A percentile compares a stretch with the other conserved stretches of the same genome.
phyloP scores from a whole-genome alignment of 306 rosid species.

The Adenanthera pavonina region DNA sequence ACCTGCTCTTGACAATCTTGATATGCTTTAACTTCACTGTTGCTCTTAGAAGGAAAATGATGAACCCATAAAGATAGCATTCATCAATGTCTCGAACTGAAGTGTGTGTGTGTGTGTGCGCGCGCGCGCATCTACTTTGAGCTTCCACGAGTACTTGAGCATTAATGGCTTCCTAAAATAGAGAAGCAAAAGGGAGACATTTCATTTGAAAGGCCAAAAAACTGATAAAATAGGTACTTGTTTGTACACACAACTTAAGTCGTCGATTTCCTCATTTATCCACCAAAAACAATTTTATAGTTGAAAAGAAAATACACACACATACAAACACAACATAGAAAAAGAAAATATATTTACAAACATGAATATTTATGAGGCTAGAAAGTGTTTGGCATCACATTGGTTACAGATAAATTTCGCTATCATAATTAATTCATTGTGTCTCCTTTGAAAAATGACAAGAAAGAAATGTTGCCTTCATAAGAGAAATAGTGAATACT shows the following conservation, averaged over 20 bases:
- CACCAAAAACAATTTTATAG: background rate
- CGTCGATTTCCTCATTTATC: conserved; percentile 20
- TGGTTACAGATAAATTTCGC: conserved; percentile 42
- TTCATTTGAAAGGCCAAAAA: conserved; percentile 7
- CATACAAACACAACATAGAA: background rate
- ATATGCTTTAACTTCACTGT: conserved; percentile 26
- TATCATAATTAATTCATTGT: conserved; percentile 42
- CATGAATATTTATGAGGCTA: conserved; percentile 42
- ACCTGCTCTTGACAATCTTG: conserved; percentile 14
- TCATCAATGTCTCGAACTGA: background rate
- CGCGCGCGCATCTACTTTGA: background rate
- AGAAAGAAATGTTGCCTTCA: background rate
- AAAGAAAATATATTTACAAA: background rate
- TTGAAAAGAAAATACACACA: background rate
- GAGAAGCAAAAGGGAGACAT: background rate
- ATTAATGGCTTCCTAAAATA: background rate
- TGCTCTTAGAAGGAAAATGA: conserved; percentile 25
- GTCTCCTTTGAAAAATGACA: conserved; percentile 46
- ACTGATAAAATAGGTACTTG: conserved; percentile 4
- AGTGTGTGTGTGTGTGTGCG: background rate
- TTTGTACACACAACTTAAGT: background rate
- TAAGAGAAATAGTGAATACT: background rate
- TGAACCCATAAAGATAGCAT: conserved; percentile 32
- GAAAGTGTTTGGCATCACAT: conserved; percentile 46
- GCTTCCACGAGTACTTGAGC: background rate